Conservation (phyloP, 106 monocot species). For the Narthecium ossifragum region DNA sequence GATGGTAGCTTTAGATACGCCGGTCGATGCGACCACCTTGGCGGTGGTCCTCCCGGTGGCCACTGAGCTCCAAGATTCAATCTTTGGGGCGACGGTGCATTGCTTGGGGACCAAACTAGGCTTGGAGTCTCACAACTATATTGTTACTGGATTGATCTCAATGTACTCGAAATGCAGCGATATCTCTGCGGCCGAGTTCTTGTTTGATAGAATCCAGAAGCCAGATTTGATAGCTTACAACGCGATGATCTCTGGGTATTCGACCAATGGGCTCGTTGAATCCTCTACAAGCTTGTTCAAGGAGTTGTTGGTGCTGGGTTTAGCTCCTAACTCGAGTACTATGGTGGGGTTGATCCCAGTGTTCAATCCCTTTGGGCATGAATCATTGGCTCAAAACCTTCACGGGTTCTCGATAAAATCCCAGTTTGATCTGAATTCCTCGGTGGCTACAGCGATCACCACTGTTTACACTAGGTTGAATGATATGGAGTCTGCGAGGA, state of each 20-base stretch:
- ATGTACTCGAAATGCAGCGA: conserved; percentile 71
- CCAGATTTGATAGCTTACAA: conserved; percentile 58
- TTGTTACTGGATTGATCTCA: conserved; percentile 63
- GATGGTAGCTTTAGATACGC: conserved; percentile 14
- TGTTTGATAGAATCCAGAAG: conserved; percentile 30
- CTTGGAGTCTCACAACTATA: conserved; percentile 18
- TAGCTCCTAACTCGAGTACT: conserved; percentile 48
- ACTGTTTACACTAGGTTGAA: conserved; percentile 65
- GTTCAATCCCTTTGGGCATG: conserved; percentile 46
- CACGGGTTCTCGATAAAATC: conserved; percentile 48
- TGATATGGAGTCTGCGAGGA: conserved; percentile 46
- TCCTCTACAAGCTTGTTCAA: conserved; percentile 41
- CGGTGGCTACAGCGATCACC: conserved; percentile 54
- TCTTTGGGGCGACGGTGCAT: conserved; percentile 37
- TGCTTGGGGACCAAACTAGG: conserved; percentile 42
- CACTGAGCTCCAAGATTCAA: conserved; percentile 37
- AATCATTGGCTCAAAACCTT: conserved; percentile 26
- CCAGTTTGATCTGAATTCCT: conserved; percentile 35
- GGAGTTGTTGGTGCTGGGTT: conserved; percentile 22
- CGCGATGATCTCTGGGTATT: conserved; percentile 74
- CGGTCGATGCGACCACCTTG: conserved; percentile 43
- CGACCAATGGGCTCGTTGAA: conserved; percentile 23
- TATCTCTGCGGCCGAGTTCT: conserved; percentile 10
- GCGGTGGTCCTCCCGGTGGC: conserved; percentile 50
- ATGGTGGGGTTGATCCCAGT: conserved; percentile 68